These are phyloP conservation scores for Neonectria ditissima DNA, from an alignment of 2,329 filamentous ascomycete genomes.

Conservation along the genomic window DNA sequence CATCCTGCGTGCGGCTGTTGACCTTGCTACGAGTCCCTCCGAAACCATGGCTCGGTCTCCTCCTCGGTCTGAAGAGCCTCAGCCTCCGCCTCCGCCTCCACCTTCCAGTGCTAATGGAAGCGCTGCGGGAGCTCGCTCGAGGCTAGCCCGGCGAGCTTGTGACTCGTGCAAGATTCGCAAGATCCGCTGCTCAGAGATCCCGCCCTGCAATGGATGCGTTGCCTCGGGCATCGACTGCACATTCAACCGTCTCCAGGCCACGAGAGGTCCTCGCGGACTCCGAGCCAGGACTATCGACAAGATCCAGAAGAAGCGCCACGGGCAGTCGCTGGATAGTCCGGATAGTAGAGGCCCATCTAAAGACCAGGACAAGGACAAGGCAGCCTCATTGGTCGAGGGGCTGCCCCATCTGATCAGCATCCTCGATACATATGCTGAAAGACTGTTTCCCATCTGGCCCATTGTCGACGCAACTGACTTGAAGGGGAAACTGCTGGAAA, in stretches of 20 bases:
- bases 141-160: slow-evolving; percentile 54
- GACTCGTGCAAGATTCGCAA: slow-evolving; percentile 66
- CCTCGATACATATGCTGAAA: slow-evolving; percentile 61
- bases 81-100: slow-evolving; percentile 13
- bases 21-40: slow-evolving; percentile 16
- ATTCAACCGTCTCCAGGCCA: slow-evolving; percentile 59
- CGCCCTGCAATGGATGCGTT: slow-evolving; percentile 60
- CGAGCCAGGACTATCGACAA: slow-evolving; percentile 58
- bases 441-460: slow-evolving; percentile 65
- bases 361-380: slow-evolving; percentile 6
- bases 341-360: slow-evolving; percentile 16
- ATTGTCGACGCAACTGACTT: slow-evolving; percentile 60
- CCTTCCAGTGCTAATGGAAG: slow-evolving; percentile 35
- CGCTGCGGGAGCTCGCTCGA: slow-evolving; percentile 32
- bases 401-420: slow-evolving; percentile 45
- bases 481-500: slow-evolving; percentile 51
- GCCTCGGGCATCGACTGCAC: slow-evolving; percentile 61
- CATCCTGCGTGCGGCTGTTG: slow-evolving; percentile 18
- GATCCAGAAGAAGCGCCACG: slow-evolving; percentile 48
- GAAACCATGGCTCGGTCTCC: slow-evolving; percentile 21
- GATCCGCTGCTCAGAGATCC: slow-evolving; percentile 61
- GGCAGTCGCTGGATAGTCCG: slow-evolving; percentile 21
- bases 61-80: slow-evolving; percentile 12
- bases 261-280: slow-evolving; percentile 59
- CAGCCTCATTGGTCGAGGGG: slow-evolving; percentile 33